phyloP scores from a whole-genome alignment of 257 asterid species.

The Linaria vulgaris region DNA sequence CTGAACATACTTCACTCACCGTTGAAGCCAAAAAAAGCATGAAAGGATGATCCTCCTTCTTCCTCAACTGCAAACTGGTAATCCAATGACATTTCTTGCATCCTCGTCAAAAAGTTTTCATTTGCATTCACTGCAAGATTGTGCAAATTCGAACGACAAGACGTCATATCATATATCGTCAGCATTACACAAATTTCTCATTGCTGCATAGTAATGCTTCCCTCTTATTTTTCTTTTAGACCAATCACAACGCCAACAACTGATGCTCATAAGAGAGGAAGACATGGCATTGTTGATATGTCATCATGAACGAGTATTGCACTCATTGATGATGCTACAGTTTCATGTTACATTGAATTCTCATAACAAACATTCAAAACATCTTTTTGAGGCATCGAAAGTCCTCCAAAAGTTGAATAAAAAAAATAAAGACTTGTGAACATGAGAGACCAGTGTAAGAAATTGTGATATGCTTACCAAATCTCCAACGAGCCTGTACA shows the following conservation, averaged over 20 bases:
- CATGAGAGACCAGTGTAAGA: neutral
- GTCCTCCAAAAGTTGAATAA: too few species aligned
- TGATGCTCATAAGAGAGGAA: too few species aligned
- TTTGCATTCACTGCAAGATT: slow-evolving; percentile 53
- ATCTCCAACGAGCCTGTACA: slow-evolving; percentile 47
- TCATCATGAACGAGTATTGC: too few species aligned
- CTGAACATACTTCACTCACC: slow-evolving; percentile 28
- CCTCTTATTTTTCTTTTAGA: too few species aligned
- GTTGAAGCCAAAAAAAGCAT: slow-evolving; percentile 65
- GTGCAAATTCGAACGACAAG: neutral
- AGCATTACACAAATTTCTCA: too few species aligned
- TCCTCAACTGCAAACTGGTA: slow-evolving; percentile 71
- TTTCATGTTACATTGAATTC: too few species aligned
- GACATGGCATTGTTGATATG: too few species aligned
- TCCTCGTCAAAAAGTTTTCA: slow-evolving; percentile 67
- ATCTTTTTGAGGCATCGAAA: neutral
- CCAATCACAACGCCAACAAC: too few species aligned
- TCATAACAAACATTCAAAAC: too few species aligned
- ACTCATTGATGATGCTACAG: too few species aligned
- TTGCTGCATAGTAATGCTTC: too few species aligned
- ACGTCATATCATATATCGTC: too few species aligned
- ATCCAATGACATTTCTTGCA: slow-evolving; percentile 70
- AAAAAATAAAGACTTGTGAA: neutral
- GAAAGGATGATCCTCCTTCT: slow-evolving; percentile 65
- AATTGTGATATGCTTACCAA: slow-evolving; percentile 26